A percentile compares a stretch with the other conserved stretches of the same genome.
These are phyloP conservation scores for Glycine tomentella DNA, from an alignment of 306 rosid genomes.

Conservation along the genomic window DNA sequence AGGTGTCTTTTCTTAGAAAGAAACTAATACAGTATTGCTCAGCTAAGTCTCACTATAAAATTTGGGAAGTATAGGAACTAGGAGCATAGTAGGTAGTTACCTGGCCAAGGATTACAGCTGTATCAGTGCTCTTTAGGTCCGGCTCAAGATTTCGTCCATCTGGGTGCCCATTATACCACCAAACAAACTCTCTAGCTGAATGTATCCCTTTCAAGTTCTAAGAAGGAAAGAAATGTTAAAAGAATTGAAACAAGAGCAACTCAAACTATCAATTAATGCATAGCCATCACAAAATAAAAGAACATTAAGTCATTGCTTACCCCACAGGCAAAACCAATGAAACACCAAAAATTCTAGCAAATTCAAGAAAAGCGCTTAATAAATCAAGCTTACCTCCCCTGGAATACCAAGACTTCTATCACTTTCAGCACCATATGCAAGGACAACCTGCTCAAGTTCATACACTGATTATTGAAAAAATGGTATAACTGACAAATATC, in stretches of 20 bases:
- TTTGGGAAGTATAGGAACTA: conserved; percentile 9
- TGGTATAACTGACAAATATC: conserved; percentile 13
- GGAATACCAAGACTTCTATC: conserved; percentile 85
- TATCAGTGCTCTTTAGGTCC: conserved; percentile 74
- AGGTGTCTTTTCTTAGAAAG: conserved; percentile 16
- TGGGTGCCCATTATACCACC: conserved; percentile 99
- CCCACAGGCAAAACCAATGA: conserved; percentile 23
- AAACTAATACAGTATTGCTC: conserved; percentile 15
- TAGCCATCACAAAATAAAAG: not conserved
- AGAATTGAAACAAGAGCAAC: conserved; percentile 23
- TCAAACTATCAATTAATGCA: conserved; percentile 25
- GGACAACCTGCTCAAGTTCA: conserved; percentile 76
- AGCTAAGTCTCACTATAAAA: not conserved
- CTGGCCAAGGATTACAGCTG: conserved; percentile 97
- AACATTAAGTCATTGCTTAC: conserved; percentile 35
- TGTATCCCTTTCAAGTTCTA: conserved; percentile 77
- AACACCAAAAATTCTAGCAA: conserved; percentile 6
- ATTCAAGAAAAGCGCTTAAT: not conserved
- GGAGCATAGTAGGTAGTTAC: conserved; percentile 48
- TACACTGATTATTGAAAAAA: conserved; percentile 33
- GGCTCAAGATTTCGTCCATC: conserved; percentile 79
- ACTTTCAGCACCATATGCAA: conserved; percentile 95
- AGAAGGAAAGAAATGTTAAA: conserved; percentile 33
- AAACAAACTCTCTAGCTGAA: conserved; percentile 96
- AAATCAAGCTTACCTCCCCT: conserved; percentile 76